phyloP scores from a whole-genome alignment of 1,284 basidiomycete species.

The Leucoagaricus sp. region DNA sequence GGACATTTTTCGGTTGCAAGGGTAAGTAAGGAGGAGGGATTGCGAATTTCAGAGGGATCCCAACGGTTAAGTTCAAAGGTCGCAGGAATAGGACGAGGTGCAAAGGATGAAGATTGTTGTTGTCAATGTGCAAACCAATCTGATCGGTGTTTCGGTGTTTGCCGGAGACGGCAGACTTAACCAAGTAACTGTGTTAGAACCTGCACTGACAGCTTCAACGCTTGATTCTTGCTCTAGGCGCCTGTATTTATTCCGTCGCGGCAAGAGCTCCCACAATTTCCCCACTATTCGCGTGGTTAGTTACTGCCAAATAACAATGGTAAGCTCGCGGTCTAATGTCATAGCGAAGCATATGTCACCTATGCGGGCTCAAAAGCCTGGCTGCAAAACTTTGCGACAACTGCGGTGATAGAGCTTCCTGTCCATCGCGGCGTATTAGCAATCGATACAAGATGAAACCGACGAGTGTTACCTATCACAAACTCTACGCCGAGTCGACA shows the following conservation, averaged over 20 bases:
- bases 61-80: constrained; percentile 34
- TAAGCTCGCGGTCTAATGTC: neutral
- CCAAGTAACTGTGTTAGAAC: constrained; percentile 15
- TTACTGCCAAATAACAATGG: neutral
- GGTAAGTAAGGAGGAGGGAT: constrained; percentile 32
- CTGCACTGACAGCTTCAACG: constrained; percentile 9
- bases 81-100: constrained; percentile 29
- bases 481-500: neutral
- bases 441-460: neutral
- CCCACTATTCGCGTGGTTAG: too few relatives aligned
- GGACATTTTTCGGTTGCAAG: constrained; percentile 45
- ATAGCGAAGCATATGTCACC: neutral
- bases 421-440: neutral
- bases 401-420: constrained; percentile 8
- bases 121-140: constrained; percentile 34
- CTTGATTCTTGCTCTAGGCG: neutral
- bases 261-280: neutral
- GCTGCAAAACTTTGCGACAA: constrained; percentile 1
- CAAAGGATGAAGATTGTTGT: constrained; percentile 25
- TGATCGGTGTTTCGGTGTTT: constrained; percentile 57
- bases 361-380: neutral
- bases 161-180: constrained; percentile 28
- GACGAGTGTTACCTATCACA: neutral
- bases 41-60: constrained; percentile 48
- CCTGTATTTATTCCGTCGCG: neutral